phyloP scores from a whole-genome alignment of 345 rosid genomes.

The Aegle marmelos region DNA sequence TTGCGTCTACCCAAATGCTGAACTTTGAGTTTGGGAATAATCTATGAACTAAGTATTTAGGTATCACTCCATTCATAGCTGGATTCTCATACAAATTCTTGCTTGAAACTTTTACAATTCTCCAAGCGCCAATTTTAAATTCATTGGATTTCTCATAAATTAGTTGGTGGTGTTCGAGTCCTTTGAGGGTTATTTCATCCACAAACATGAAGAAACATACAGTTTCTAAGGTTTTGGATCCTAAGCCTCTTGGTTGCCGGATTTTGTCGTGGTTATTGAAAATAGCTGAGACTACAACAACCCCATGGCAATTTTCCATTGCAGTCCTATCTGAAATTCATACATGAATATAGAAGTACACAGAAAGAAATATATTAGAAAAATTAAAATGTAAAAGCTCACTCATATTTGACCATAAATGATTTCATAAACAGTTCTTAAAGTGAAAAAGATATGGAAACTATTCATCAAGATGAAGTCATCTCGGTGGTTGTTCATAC shows the following conservation, averaged over 20 bases:
- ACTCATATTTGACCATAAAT: not conserved
- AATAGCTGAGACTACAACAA: conserved; percentile 84
- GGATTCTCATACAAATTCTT: conserved; percentile 52
- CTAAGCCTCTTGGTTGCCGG: conserved; percentile 83
- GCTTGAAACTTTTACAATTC: conserved; percentile 45
- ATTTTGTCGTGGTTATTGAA: conserved; percentile 88
- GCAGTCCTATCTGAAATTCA: conserved; percentile 53
- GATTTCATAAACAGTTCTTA: too few relatives aligned
- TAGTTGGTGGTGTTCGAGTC: conserved; percentile 45
- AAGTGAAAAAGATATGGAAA: not conserved
- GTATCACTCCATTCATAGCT: conserved; percentile 87
- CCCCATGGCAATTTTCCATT: conserved; percentile 71
- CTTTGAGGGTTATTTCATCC: conserved; percentile 56
- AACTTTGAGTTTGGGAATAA: conserved; percentile 78
- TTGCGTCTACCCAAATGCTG: conserved; percentile 87
- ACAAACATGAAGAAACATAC: conserved; percentile 93
- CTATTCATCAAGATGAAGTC: not conserved
- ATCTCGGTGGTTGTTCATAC: not conserved
- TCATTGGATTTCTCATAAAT: conserved; percentile 19
- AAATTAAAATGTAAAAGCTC: not conserved
- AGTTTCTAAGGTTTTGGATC: conserved; percentile 51
- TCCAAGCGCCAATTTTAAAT: conserved; percentile 65
- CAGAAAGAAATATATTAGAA: not conserved
- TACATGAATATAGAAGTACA: not conserved
- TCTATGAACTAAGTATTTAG: conserved; percentile 76